phyloP scores from a whole-genome alignment of 2,329 filamentous ascomycete genomes.

The Botrytis medusae region DNA sequence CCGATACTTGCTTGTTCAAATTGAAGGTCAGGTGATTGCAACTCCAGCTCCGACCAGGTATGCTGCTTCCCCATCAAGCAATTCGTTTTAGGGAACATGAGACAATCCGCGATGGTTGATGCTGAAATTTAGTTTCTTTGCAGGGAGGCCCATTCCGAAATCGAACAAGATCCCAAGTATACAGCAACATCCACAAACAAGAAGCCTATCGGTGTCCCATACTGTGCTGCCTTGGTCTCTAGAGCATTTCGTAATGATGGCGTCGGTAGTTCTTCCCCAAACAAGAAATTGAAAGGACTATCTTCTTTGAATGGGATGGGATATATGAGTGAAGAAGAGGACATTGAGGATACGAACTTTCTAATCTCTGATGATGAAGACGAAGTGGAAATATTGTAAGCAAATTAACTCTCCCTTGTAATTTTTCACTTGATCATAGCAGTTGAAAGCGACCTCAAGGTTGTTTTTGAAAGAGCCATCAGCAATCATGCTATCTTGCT shows the following conservation, averaged over 20 bases:
- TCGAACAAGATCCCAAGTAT: conserved; percentile 34
- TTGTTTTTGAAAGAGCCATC: neutral
- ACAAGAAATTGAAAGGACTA: conserved; percentile 19
- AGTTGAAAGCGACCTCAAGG: neutral
- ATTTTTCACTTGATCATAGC: neutral
- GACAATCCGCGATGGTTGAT: neutral
- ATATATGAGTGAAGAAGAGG: conserved; percentile 34
- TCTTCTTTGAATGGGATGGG: neutral
- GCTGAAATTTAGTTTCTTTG: neutral
- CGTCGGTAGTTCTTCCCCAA: neutral
- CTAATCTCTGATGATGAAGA: conserved; percentile 42
- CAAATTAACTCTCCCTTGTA: neutral
- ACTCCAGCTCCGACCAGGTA: neutral
- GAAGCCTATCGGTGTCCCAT: conserved; percentile 35
- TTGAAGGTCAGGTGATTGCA: neutral
- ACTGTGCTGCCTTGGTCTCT: conserved; percentile 36
- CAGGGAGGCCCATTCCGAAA: conserved; percentile 5
- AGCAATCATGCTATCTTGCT: neutral
- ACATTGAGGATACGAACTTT: conserved; percentile 42
- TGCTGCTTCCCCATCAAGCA: neutral
- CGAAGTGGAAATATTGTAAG: conserved; percentile 27
- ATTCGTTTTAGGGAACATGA: neutral
- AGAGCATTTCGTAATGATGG: conserved; percentile 30
- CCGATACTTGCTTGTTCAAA: conserved; percentile 73
- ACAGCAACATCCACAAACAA: conserved; percentile 27